Evolutionary conservation across 495 filamentous ascomycete species (phyloP), one percentile per base, ranked within the genome.

Genomic region (Penicillium longicatenatum): DNA sequence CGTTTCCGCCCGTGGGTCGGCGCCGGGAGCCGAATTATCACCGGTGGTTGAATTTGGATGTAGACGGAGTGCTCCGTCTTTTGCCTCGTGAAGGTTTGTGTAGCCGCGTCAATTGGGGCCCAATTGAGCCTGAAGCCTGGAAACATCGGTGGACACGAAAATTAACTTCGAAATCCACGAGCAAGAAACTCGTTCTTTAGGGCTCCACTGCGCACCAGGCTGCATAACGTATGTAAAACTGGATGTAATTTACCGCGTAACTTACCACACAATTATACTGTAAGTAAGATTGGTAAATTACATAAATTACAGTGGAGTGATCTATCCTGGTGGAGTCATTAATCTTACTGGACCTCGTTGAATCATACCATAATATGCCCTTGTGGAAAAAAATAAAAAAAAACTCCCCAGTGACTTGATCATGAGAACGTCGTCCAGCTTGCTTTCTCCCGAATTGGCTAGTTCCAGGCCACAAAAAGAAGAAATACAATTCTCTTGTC

Each of bases 1-100:
- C 48, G 7, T 48, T 39, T 39, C 47, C 16, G 29, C 19, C 24
- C 47, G 30, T 50, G 47, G 47, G 29, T 33, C 47, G 26, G 29
- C 16, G 26, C 14, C 31, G 48, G 20, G 48, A 21, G 26, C 48
- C 48, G 48, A 51, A 26, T 30, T 29, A 30, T 48, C 12, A 30
- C 45, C 45, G 44, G 44, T 26, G 42, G 19, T 45, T 22, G 19
- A 45, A 21, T 4, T 12, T 22, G 42, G 42, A 45, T 8, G 43
- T 46, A 24, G 11, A 46, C 19, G 43, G 43, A 12, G 10, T 14
- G 9, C 3, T 24, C 22, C 20, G 43, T 46, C 2, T 2, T 20
- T 44, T 44, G 41, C 6, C 8, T 20, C 20, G n/a, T 44, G 16
- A 21, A 21, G 41, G 9, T 44, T 19, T 46, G 44, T 26, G 12